Evolutionary conservation across 2,329 filamentous ascomycete species (phyloP).

Genomic region (Colletotrichum spaethianum): DNA sequence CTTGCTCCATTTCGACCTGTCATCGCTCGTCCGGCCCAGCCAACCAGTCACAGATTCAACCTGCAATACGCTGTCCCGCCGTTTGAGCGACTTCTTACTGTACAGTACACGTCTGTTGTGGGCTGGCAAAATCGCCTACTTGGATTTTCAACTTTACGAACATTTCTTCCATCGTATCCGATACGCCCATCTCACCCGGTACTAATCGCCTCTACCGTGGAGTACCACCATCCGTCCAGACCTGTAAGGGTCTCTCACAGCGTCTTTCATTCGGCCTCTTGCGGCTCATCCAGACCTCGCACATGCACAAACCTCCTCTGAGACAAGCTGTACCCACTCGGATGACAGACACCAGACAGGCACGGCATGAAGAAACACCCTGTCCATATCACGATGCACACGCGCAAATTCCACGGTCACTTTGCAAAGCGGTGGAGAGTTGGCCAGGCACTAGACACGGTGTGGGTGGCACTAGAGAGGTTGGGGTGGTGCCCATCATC

Average conservation of each 20-base stretch:
- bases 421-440: constrained; percentile 23
- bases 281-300: constrained; percentile 1
- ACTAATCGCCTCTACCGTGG: not conserved
- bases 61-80: not conserved
- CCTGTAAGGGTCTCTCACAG: not conserved
- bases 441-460: not conserved
- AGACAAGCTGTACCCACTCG: not conserved
- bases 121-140: constrained; percentile 1
- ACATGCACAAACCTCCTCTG: not conserved
- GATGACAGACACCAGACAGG: not conserved
- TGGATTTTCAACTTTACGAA: not conserved
- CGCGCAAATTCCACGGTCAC: not conserved
- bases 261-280: not conserved
- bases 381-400: constrained; percentile 14
- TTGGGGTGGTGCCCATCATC: constrained; percentile 18
- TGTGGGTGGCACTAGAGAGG: constrained; percentile 19
- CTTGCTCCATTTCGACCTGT: constrained; percentile 12
- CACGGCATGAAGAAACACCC: not conserved
- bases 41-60: no score
- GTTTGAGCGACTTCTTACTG: constrained; percentile 3
- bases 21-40: not conserved
- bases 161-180: constrained; percentile 10
- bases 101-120: not conserved
- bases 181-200: not conserved
- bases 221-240: not conserved